These are phyloP conservation scores for Apiospora pterosperma DNA, from an alignment of 2,329 filamentous ascomycete genomes.

Conservation along the genomic window DNA sequence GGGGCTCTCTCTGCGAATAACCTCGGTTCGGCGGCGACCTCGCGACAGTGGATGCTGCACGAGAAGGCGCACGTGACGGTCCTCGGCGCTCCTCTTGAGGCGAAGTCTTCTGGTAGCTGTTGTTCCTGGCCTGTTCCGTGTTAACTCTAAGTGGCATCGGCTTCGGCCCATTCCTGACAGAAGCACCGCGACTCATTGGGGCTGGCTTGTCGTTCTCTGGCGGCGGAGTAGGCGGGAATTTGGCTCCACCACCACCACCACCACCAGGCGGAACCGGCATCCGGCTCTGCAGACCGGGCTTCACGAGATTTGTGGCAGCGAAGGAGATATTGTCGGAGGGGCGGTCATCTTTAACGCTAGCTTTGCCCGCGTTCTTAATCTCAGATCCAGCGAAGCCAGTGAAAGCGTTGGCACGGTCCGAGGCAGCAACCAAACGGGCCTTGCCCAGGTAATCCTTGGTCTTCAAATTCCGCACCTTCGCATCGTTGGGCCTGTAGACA, in stretches of 20 bases:
- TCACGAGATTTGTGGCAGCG: slow-evolving; percentile 89
- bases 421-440: slow-evolving; percentile 86
- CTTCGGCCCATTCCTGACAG: slow-evolving; percentile 59
- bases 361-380: slow-evolving; percentile 64
- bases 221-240: slow-evolving; percentile 97
- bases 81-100: slow-evolving; percentile 38
- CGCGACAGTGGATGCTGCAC: slow-evolving; percentile 22
- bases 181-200: slow-evolving; percentile 50
- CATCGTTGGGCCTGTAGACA: slow-evolving; percentile 91
- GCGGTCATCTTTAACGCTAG: slow-evolving; percentile 70
- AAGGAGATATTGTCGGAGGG: slow-evolving; percentile 83
- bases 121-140: slow-evolving; percentile 48
- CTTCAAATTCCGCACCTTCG: slow-evolving; percentile 97
- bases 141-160: slow-evolving; percentile 61
- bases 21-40: slow-evolving; percentile 43
- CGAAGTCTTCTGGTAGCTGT: slow-evolving; percentile 51
- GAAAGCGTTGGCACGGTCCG: slow-evolving; percentile 75
- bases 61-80: slow-evolving; percentile 36
- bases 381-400: slow-evolving; percentile 79
- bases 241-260: slow-evolving; percentile 46
- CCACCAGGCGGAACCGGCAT: slow-evolving; percentile 68
- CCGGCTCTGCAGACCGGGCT: slow-evolving; percentile 75
- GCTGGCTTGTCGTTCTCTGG: slow-evolving; percentile 74
- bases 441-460: slow-evolving; percentile 97
- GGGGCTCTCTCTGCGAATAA: slow-evolving; percentile 37